Conservation (phyloP, 2,329 filamentous ascomycete species). For the Trichophyton rubrum region DNA sequence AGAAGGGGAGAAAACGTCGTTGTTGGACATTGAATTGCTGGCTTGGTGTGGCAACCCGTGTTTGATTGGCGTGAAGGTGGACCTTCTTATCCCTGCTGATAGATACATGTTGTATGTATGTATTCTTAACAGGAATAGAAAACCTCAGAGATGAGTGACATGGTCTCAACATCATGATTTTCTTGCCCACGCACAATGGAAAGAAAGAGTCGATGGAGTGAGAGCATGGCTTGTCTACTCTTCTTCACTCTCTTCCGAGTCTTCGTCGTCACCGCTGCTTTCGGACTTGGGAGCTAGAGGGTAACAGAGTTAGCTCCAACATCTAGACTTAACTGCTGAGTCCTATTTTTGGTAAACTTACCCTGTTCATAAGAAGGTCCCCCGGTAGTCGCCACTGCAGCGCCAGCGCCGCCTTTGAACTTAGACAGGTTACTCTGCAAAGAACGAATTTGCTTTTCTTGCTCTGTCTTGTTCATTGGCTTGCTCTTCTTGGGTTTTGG, state of each 20-base stretch:
- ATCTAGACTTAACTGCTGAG: not conserved
- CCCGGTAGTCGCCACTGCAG: not conserved
- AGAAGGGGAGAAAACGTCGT: not conserved
- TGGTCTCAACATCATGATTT: not conserved
- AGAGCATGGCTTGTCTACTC: slow-evolving; percentile 24
- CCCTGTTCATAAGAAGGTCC: slow-evolving; percentile 29
- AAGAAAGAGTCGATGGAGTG: not conserved
- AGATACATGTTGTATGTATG: not conserved
- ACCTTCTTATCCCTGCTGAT: not conserved
- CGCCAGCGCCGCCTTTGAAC: slow-evolving; percentile 31
- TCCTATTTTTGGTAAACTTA: slow-evolving; percentile 9
- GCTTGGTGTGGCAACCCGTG: not conserved
- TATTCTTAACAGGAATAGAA: no score
- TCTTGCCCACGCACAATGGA: not conserved
- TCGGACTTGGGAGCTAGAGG: slow-evolving; percentile 25
- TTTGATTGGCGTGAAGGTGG: not conserved
- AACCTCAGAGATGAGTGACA: no score
- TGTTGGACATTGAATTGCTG: not conserved
- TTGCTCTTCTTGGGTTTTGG: slow-evolving; percentile 40
- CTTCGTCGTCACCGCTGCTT: slow-evolving; percentile 37
- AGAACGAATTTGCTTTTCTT: slow-evolving; percentile 39
- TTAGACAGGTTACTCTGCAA: slow-evolving; percentile 35
- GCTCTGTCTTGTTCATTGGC: slow-evolving; percentile 40
- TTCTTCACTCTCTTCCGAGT: slow-evolving; percentile 39
- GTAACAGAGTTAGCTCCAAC: slow-evolving; percentile 6